These are phyloP conservation scores for Mallotus japonicus DNA, from an alignment of 441 rosid species.

Conservation along the genomic window DNA sequence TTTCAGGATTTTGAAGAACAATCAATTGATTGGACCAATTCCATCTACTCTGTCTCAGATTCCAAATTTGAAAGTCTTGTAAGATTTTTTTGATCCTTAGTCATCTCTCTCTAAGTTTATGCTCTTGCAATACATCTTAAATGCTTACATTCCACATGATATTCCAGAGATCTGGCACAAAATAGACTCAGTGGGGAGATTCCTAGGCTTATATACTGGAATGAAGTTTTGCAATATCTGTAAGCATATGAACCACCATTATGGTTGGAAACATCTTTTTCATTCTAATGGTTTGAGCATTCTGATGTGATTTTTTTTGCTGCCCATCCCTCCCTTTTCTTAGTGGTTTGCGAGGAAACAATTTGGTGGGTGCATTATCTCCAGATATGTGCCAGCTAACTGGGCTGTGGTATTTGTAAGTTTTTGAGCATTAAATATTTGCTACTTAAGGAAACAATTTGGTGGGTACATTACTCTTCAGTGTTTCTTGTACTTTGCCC, in stretches of 20 bases:
- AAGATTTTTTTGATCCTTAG: slow-evolving; percentile 28
- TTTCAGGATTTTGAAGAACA: slow-evolving; percentile 72
- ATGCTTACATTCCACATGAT: slow-evolving; percentile 4
- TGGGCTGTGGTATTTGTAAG: slow-evolving; percentile 97
- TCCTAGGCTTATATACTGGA: slow-evolving; percentile 95
- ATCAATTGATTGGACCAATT: slow-evolving; percentile 79
- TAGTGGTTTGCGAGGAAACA: slow-evolving; percentile 91
- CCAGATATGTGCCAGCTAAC: slow-evolving; percentile 91
- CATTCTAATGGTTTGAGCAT: not conserved
- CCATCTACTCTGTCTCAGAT: slow-evolving; percentile 91
- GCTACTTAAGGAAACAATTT: not conserved
- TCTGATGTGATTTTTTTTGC: not conserved
- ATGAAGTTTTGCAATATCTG: slow-evolving; percentile 95
- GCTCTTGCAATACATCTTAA: not conserved
- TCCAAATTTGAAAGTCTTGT: slow-evolving; percentile 84
- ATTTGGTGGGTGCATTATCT: slow-evolving; percentile 71
- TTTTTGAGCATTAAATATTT: slow-evolving; percentile 20
- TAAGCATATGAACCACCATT: slow-evolving; percentile 36
- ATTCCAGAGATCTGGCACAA: slow-evolving; percentile 79
- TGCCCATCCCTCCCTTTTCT: not conserved
- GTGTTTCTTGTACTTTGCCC: not conserved
- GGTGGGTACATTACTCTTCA: no score
- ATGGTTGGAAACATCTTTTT: not conserved
- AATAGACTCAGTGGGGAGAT: slow-evolving; percentile 85
- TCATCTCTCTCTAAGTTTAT: not conserved